These are phyloP conservation scores for Cryptococcus floricola DNA, from an alignment of 1,284 basidiomycete species.

Conservation along the genomic window DNA sequence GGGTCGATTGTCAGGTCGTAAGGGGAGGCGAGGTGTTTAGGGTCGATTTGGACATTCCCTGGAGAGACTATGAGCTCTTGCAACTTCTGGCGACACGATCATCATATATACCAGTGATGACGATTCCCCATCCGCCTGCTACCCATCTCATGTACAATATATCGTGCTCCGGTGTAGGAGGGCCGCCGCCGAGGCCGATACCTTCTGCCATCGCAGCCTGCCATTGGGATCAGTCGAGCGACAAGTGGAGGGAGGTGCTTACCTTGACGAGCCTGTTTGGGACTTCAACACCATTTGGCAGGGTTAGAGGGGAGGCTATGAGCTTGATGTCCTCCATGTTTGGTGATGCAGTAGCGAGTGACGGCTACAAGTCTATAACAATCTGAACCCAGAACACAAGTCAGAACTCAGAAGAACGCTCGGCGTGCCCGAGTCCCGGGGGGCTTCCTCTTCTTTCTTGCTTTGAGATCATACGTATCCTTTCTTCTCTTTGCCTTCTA, in stretches of 20 bases:
- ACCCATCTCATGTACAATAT: conserved; percentile 75
- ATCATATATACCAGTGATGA: conserved; percentile 62
- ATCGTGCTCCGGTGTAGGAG: conserved; percentile 63
- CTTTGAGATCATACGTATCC: no score
- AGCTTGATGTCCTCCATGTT: conserved; percentile 23
- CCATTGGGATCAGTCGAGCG: not conserved
- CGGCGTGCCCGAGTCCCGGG: no score
- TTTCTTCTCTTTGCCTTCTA: no score
- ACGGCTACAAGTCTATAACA: not conserved
- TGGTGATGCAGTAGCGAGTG: not conserved
- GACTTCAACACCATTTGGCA: conserved; percentile 57
- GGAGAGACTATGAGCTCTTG: not conserved
- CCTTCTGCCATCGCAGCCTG: conserved; percentile 84
- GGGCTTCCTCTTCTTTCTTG: no score
- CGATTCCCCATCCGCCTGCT: conserved; percentile 75
- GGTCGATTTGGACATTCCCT: conserved; percentile 77
- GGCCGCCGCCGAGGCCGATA: conserved; percentile 66
- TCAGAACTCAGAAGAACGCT: no score
- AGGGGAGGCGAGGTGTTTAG: conserved; percentile 69
- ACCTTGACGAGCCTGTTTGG: conserved; percentile 56
- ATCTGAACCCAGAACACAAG: no score
- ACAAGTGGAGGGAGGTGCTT: conserved; percentile 8
- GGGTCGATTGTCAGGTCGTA: conserved; percentile 69
- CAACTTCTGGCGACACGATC: not conserved
- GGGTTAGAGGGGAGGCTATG: conserved; percentile 51